phyloP scores from a whole-genome alignment of 2,329 filamentous ascomycete genomes.

The Colletotrichum melonis region DNA sequence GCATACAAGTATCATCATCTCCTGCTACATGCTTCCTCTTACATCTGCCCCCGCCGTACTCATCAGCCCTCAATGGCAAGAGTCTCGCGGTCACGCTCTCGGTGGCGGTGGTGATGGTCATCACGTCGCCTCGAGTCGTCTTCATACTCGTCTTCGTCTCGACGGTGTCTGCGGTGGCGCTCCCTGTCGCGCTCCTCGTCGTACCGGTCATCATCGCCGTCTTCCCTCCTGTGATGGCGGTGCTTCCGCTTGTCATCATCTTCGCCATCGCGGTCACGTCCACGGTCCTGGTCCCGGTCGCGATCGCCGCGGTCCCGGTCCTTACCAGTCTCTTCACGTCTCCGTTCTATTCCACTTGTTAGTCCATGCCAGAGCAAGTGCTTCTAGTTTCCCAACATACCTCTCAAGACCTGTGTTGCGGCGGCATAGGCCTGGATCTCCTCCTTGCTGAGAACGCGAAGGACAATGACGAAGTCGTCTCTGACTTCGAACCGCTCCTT shows the following conservation, averaged over 20 bases:
- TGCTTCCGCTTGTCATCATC: conserved; percentile 39
- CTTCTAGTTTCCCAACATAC: conserved; percentile 57
- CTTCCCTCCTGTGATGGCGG: conserved; percentile 44
- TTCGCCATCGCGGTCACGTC: conserved; percentile 43
- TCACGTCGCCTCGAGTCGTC: conserved; percentile 39
- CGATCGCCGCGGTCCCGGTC: conserved; percentile 46
- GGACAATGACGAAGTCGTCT: conserved; percentile 93
- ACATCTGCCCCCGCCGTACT: not conserved
- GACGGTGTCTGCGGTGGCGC: conserved; percentile 43
- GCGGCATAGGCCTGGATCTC: conserved; percentile 90
- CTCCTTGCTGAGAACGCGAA: conserved; percentile 86
- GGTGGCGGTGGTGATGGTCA: conserved; percentile 47
- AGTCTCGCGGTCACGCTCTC: conserved; percentile 43
- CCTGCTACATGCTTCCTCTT: not conserved
- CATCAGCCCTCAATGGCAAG: conserved; percentile 32
- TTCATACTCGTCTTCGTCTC: conserved; percentile 42
- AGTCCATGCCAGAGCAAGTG: not conserved
- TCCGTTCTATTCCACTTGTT: conserved; percentile 42
- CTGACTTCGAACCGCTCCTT: conserved; percentile 92
- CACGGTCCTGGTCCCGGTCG: conserved; percentile 37
- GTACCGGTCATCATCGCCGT: conserved; percentile 50
- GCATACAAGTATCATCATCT: not conserved
- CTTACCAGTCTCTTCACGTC: conserved; percentile 45
- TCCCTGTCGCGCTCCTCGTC: conserved; percentile 45
- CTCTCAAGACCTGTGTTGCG: conserved; percentile 84